These are phyloP conservation scores for Infundibulicybe gibba DNA, from an alignment of 768 basidiomycete genomes.

Conservation along the genomic window DNA sequence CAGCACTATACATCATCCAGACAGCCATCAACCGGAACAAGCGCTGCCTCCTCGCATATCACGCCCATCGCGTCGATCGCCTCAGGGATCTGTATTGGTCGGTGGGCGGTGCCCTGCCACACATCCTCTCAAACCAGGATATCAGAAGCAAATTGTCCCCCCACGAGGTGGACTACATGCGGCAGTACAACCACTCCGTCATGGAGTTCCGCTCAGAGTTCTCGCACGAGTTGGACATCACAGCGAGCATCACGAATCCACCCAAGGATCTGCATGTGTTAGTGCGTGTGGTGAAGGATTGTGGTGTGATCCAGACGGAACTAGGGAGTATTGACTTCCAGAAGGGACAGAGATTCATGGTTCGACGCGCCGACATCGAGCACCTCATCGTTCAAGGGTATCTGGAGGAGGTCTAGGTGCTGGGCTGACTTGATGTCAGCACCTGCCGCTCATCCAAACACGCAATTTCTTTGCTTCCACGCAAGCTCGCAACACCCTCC, in stretches of 20 bases:
- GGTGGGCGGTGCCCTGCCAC: slow-evolving; percentile 81
- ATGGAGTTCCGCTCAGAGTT: slow-evolving; percentile 86
- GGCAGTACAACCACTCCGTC: slow-evolving; percentile 75
- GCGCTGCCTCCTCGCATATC: slow-evolving; percentile 93
- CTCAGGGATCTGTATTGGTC: slow-evolving; percentile 90
- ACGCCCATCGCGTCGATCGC: slow-evolving; percentile 79
- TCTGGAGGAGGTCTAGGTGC: slow-evolving; percentile 72
- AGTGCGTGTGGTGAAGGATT: slow-evolving; percentile 84
- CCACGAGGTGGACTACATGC: slow-evolving; percentile 51
- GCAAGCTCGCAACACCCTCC: too few relatives aligned
- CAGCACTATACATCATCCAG: slow-evolving; percentile 79
- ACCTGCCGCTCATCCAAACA: too few relatives aligned
- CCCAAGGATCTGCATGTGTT: slow-evolving; percentile 89
- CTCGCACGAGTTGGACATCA: slow-evolving; percentile 83
- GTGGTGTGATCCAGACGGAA: slow-evolving; percentile 91
- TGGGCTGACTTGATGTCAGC: slow-evolving; percentile 3
- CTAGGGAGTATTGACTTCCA: slow-evolving; percentile 87
- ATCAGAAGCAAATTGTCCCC: slow-evolving; percentile 73
- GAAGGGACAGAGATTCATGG: slow-evolving; percentile 87
- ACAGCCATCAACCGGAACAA: slow-evolving; percentile 91
- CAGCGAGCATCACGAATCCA: slow-evolving; percentile 75
- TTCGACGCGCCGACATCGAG: slow-evolving; percentile 86
- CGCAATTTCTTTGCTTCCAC: too few relatives aligned
- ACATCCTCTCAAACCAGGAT: slow-evolving; percentile 67
- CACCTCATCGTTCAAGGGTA: slow-evolving; percentile 93